Conservation (phyloP, 2,329 filamentous ascomycete genomes). For the Nemania sp. region DNA sequence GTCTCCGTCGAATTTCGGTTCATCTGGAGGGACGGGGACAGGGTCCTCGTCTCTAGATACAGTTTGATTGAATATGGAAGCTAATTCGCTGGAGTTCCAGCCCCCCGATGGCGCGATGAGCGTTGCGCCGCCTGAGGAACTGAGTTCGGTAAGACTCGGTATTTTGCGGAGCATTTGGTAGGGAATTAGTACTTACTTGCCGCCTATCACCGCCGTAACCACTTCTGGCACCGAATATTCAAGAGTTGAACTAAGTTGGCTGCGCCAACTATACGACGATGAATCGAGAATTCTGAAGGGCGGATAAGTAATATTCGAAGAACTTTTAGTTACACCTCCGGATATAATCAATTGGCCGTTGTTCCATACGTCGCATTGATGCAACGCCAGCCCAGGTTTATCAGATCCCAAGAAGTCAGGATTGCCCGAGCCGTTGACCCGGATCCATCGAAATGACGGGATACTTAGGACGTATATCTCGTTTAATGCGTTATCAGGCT, state of each 20-base stretch:
- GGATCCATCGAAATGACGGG: constrained; percentile 28
- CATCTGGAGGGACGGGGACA: too few relatives aligned
- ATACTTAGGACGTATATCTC: constrained; percentile 29
- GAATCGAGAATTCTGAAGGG: constrained; percentile 26
- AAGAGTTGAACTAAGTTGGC: constrained; percentile 19
- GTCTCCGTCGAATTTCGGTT: too few relatives aligned
- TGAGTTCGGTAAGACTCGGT: not conserved
- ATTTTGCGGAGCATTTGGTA: not conserved
- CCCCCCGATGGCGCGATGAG: constrained; percentile 11
- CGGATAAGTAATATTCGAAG: constrained; percentile 24
- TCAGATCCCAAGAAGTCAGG: constrained; percentile 19
- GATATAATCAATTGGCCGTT: constrained; percentile 26
- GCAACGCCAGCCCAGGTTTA: constrained; percentile 13
- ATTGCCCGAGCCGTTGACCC: constrained; percentile 21
- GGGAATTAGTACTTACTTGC: constrained; percentile 19
- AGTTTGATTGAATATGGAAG: constrained; percentile 20
- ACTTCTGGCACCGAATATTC: constrained; percentile 24
- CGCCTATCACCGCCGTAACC: constrained; percentile 24
- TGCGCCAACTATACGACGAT: constrained; percentile 25
- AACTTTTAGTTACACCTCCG: constrained; percentile 9
- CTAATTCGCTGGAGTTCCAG: constrained; percentile 20
- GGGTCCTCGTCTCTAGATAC: too few relatives aligned
- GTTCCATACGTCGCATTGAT: constrained; percentile 26
- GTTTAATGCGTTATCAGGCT: constrained; percentile 12
- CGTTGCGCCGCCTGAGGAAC: constrained; percentile 20